Evolutionary conservation across 805 yeast species (phyloP), one percentile per base, ranked within the genome.

Genomic region (Saccharomycopsis amapae): DNA sequence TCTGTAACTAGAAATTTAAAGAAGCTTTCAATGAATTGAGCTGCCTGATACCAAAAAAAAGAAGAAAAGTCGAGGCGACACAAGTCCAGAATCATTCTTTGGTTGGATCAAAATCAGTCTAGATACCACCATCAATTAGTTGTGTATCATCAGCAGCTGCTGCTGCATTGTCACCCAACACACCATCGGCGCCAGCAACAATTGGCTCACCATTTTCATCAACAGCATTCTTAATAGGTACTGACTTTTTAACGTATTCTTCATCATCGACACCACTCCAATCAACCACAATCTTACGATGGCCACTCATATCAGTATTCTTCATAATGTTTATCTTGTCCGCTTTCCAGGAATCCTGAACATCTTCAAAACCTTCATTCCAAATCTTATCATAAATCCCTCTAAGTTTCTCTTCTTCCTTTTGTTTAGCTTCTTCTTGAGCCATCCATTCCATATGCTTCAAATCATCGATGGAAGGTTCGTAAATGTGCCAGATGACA

Each of bases 401-500:
- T 62, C 73, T 76, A 48, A 79, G 68, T 61, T 75, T 76, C 38
- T 75, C 76, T 57, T 79, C 80, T 58, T 79, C 85, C 49, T 71
- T 66, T 54, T 71, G 74, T 55, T 86, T 72, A 23, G 73, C 69
- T 59, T 84, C 93, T 63, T 84, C 90, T 58, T 80, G 74, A 1
- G 88, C 90, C 85, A 84, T 77, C 89, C 89, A 82, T 58, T 81
- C 89, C 89, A 84, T 82, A 56, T 81, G 85, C 61, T 77, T 75
- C 62, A 89, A 71, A 68, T 90, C 97, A 62, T 89, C 97, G 22
- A 81, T 78, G 17, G 95, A 83, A 22, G 97, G 97, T 68, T 90
- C 97, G 64, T 90, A 90, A 53, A 86, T 81, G 63, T 88, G 96
- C 97, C 97, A 90, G 45, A 90, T 83, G 28, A 87, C 94, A 62